Evolutionary conservation across 1,139 yeast genomes (phyloP).

Genomic region (Candida sanyaensis): DNA sequence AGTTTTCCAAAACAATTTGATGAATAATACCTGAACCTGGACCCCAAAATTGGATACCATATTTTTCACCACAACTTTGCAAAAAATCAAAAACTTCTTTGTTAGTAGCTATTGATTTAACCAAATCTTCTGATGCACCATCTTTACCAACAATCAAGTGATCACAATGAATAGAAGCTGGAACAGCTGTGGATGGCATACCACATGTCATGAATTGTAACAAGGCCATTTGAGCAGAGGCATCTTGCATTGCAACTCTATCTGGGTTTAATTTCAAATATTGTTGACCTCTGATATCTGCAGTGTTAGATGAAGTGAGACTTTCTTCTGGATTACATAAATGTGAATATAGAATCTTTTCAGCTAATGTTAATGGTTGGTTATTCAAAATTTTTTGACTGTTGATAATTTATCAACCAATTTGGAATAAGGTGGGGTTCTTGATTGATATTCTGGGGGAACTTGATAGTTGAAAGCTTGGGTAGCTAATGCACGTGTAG

Average conservation of each 20-base stretch:
- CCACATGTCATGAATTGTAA: slow-evolving; percentile 97
- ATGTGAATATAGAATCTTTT: slow-evolving; percentile 91
- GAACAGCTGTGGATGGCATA: slow-evolving; percentile 80
- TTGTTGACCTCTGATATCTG: slow-evolving; percentile 74
- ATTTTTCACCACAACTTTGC: slow-evolving; percentile 86
- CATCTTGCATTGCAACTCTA: slow-evolving; percentile 99
- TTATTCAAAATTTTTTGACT: slow-evolving; percentile 66
- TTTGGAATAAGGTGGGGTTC: slow-evolving; percentile 87
- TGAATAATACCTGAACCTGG: slow-evolving; percentile 99
- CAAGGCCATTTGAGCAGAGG: slow-evolving; percentile 97
- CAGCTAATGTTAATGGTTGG: slow-evolving; percentile 87
- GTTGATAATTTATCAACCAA: slow-evolving; percentile 60
- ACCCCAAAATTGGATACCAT: slow-evolving; percentile 98
- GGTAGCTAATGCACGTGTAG: slow-evolving; percentile 35
- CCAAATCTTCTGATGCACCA: slow-evolving; percentile 82
- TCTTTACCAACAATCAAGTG: slow-evolving; percentile 94
- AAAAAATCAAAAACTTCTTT: slow-evolving; percentile 93
- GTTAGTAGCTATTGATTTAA: slow-evolving; percentile 76
- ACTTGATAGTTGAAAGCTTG: slow-evolving; percentile 35
- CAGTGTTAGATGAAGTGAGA: slow-evolving; percentile 50
- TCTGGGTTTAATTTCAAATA: slow-evolving; percentile 95
- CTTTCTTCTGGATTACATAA: slow-evolving; percentile 83
- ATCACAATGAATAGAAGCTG: slow-evolving; percentile 96
- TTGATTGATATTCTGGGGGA: slow-evolving; percentile 60
- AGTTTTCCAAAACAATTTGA: slow-evolving; percentile 94